A percentile compares a stretch with the other conserved stretches of the same genome.
Conservation (phyloP, 2,329 filamentous ascomycete species). For the Ophiostoma quercus region DNA sequence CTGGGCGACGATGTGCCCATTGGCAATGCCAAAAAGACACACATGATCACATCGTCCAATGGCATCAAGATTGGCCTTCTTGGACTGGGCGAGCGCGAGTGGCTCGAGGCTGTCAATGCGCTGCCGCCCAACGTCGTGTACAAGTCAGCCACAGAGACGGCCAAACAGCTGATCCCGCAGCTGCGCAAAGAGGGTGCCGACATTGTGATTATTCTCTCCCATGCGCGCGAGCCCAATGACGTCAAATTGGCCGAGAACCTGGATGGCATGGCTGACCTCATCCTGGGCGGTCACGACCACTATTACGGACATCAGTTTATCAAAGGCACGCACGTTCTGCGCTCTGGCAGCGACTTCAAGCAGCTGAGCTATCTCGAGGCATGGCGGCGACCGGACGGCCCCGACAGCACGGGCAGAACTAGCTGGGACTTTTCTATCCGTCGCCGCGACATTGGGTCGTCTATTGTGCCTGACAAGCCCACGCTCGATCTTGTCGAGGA, state of each 20-base stretch:
- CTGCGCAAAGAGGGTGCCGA: constrained; percentile 74
- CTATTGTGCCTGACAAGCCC: constrained; percentile 58
- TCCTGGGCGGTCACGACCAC: constrained; percentile 86
- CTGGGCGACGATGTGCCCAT: constrained; percentile 70
- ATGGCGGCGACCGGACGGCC: constrained; percentile 47
- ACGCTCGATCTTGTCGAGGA: constrained; percentile 60
- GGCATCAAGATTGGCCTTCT: constrained; percentile 82
- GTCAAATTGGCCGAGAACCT: constrained; percentile 74
- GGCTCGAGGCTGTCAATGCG: constrained; percentile 83
- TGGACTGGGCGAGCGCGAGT: constrained; percentile 80
- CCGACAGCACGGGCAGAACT: constrained; percentile 25
- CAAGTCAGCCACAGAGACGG: constrained; percentile 69
- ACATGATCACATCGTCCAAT: constrained; percentile 73
- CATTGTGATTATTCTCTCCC: constrained; percentile 74
- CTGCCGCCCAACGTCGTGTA: constrained; percentile 79
- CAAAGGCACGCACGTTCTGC: constrained; percentile 76
- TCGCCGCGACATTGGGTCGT: constrained; percentile 66
- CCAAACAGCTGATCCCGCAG: constrained; percentile 66
- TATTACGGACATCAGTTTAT: constrained; percentile 74
- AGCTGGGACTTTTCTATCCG: constrained; percentile 69
- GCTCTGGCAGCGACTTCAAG: constrained; percentile 87
- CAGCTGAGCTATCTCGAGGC: constrained; percentile 84
- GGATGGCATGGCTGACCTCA: constrained; percentile 71
- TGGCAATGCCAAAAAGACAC: constrained; percentile 67
- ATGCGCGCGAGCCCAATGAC: constrained; percentile 85